These are phyloP conservation scores for Boletus sp. DNA, from an alignment of 768 basidiomycete species.

Conservation along the genomic window DNA sequence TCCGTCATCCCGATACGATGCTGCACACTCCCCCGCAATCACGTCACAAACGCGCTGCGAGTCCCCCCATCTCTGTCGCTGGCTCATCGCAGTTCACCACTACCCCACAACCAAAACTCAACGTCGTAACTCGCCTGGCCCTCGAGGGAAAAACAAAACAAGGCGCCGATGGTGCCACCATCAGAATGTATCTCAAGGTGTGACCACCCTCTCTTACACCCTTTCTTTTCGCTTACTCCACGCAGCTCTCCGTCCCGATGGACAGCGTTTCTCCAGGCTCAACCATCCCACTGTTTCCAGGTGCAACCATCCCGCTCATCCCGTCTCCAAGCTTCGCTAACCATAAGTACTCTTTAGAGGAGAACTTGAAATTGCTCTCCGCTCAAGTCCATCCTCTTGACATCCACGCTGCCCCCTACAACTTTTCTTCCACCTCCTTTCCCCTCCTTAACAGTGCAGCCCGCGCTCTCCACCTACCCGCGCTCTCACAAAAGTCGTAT, in stretches of 20 bases:
- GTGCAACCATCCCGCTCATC: constrained; percentile 33
- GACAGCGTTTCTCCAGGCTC: constrained; percentile 64
- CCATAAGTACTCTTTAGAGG: constrained; percentile 52
- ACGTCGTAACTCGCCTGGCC: constrained; percentile 69
- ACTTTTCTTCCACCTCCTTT: constrained; percentile 60
- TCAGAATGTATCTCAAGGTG: constrained; percentile 79
- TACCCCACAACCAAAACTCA: constrained; percentile 47
- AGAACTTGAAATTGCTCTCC: constrained; percentile 69
- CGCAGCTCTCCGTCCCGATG: constrained; percentile 62
- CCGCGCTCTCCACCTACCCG: constrained; percentile 62
- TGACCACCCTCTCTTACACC: constrained; percentile 4
- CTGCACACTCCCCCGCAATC: constrained; percentile 22
- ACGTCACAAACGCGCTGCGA: constrained; percentile 29
- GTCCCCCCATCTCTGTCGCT: constrained; percentile 30
- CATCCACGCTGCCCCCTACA: constrained; percentile 66
- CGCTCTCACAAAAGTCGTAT: constrained; percentile 59
- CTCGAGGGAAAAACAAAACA: constrained; percentile 72
- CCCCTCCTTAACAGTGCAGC: constrained; percentile 69
- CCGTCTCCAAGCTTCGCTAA: neutral
- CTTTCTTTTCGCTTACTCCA: neutral
- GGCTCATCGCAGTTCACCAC: constrained; percentile 46
- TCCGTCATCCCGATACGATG: neutral
- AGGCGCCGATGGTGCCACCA: constrained; percentile 59
- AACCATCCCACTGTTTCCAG: constrained; percentile 70
- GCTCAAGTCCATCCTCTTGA: constrained; percentile 79